Conservation (phyloP, 1,139 yeast species). For the Pneumocystis jirovecii region DNA sequence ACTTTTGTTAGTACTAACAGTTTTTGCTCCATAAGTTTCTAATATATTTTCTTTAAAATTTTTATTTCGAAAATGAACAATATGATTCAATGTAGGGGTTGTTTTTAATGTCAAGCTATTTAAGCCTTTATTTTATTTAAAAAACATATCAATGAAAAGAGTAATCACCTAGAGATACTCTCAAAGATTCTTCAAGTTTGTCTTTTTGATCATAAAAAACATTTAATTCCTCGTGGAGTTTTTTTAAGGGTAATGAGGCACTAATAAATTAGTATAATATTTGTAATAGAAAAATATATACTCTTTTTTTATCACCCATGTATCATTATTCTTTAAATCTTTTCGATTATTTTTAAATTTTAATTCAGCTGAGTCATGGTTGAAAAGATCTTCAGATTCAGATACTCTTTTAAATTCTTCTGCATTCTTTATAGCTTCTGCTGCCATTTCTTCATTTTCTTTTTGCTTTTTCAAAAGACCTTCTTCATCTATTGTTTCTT, state of each 20-base stretch:
- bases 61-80: slow-evolving; percentile 9
- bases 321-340: slow-evolving; percentile 4
- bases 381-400: background rate
- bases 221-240: slow-evolving; percentile 18
- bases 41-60: slow-evolving; percentile 3
- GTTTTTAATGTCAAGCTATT: slow-evolving; percentile 6
- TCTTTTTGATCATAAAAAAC: slow-evolving; percentile 15
- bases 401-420: background rate
- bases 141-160: slow-evolving; percentile 11
- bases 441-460: slow-evolving; percentile 14
- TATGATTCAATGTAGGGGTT: slow-evolving; percentile 8
- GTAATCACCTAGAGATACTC: slow-evolving; percentile 9
- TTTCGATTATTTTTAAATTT: slow-evolving; percentile 4
- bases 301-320: slow-evolving; percentile 13
- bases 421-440: slow-evolving; percentile 6
- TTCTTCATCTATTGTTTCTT: slow-evolving; percentile 23
- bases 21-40: slow-evolving; percentile 1
- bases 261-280: slow-evolving; percentile 13
- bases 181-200: slow-evolving; percentile 16
- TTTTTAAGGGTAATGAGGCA: slow-evolving; percentile 17
- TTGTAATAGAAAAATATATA: slow-evolving; percentile 15
- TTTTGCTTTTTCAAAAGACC: slow-evolving; percentile 14
- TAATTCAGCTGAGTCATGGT: background rate
- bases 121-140: background rate
- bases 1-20: slow-evolving; percentile 7